Evolutionary conservation across 2,329 filamentous ascomycete genomes (phyloP), one percentile per base, ranked within the genome.

Genomic region (Colletotrichum sp.): DNA sequence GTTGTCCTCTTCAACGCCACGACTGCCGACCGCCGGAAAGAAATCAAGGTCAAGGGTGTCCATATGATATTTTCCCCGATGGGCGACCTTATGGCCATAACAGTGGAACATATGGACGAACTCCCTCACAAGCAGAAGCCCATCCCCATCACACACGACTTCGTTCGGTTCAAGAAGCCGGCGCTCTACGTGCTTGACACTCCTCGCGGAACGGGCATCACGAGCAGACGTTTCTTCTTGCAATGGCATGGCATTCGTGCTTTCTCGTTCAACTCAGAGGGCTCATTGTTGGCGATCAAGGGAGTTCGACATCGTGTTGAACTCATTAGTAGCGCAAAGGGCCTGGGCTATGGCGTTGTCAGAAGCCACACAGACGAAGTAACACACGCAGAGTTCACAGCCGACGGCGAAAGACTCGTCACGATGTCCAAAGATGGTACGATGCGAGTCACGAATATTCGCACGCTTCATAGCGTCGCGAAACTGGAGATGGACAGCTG

Each of bases 361-460:
- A 62, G 76, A 13, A 65, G 70, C 15, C 76, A 78, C 74, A 74
- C 76, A 8, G 76, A 77, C 29, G 76, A 77, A 16, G 76, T 78
- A 3, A 73, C 75, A 19, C 74, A 78, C 22, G 74, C 74, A 19
- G 65, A 67, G n/a, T 78, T 77, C 70, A 74, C 76, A 25, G 55
- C 70, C 22, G 74, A 63, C 16, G 74, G 70, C 6, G 29, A 49
- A 2, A 34, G 30, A 30, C 55, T 77, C 15, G 76, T 74, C 8
- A 77, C 69, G 1, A 71, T 77, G 57, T 71, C 74, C 5, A 57
- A 66, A 27, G 76, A 78, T 34, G 76, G 76, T 15, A 78, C 76
- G 2, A 34, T 78, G 63, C 22, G 76, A 4, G 63, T 78, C 2
- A 74, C 76, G 22, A 63, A 69, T 44, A 65, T 70, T 8, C 59